Percentiles rank a stretch among this genome's conserved stretches.
Conservation (phyloP, 495 filamentous ascomycete species). For the Tetracladium setigerum region DNA sequence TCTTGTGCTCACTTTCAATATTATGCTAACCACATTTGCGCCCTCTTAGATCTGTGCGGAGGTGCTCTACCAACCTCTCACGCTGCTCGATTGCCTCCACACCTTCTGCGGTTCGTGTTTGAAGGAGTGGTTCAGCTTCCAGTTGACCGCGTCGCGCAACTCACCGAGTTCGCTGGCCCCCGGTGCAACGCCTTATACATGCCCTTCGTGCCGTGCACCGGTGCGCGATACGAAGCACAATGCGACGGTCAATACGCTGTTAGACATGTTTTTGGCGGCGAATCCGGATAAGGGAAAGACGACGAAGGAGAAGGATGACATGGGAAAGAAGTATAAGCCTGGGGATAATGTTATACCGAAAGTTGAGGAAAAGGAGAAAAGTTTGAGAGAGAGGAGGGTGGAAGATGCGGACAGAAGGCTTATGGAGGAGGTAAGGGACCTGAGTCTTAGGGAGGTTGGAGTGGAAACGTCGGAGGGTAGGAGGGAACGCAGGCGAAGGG, state of each 20-base stretch:
- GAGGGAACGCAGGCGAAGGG: slow-evolving; percentile 38
- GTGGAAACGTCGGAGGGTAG: slow-evolving; percentile 32
- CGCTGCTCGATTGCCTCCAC: slow-evolving; percentile 94
- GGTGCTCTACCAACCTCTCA: slow-evolving; percentile 89
- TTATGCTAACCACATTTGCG: slow-evolving; percentile 10
- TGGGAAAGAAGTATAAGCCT: slow-evolving; percentile 60
- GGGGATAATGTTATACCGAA: slow-evolving; percentile 69
- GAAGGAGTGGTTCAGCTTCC: slow-evolving; percentile 84
- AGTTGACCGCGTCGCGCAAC: slow-evolving; percentile 39
- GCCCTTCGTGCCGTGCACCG: slow-evolving; percentile 81
- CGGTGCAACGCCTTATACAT: slow-evolving; percentile 59
- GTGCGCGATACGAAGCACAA: slow-evolving; percentile 80
- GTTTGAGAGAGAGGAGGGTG: slow-evolving; percentile 35
- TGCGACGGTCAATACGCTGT: slow-evolving; percentile 71
- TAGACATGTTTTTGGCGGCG: slow-evolving; percentile 70
- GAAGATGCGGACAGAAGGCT: slow-evolving; percentile 62
- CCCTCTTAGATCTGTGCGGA: slow-evolving; percentile 82
- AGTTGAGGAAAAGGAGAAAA: slow-evolving; percentile 34
- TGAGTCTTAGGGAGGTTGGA: slow-evolving; percentile 64
- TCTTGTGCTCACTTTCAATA: background rate
- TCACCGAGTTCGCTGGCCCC: slow-evolving; percentile 24
- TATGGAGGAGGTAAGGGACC: slow-evolving; percentile 58
- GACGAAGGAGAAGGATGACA: slow-evolving; percentile 61
- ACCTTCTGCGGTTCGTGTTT: slow-evolving; percentile 93
- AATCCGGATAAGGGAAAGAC: slow-evolving; percentile 65